Percentiles rank a stretch among this genome's conserved stretches.
phyloP scores from a whole-genome alignment of 140 eudicot genomes.

The Erigeron philadelphicus region DNA sequence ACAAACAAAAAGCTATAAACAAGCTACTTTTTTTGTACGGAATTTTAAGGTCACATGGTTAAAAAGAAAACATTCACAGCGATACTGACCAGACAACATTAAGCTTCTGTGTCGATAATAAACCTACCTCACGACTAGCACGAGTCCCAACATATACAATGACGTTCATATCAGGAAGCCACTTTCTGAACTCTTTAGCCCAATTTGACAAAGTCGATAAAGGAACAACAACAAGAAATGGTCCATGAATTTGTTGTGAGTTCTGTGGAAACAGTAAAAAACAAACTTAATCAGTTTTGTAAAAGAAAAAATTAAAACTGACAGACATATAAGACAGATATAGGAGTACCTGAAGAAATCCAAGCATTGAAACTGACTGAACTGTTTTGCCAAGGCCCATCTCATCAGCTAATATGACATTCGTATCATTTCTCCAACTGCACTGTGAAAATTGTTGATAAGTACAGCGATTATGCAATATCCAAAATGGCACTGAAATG shows the following conservation, averaged over 20 bases:
- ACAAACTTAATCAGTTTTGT: slow-evolving; percentile 7
- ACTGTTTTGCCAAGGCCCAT: slow-evolving; percentile 99
- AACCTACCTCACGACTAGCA: slow-evolving; percentile 94
- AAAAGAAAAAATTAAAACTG: not conserved
- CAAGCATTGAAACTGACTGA: slow-evolving; percentile 98
- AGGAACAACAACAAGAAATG: slow-evolving; percentile 99
- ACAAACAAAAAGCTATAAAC: not conserved
- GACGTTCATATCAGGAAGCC: slow-evolving; percentile 96
- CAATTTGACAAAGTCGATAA: slow-evolving; percentile 93
- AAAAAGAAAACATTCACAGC: not conserved
- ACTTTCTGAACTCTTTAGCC: slow-evolving; percentile 96
- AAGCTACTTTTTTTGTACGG: not conserved
- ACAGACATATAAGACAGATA: not conserved
- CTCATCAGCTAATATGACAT: slow-evolving; percentile 97
- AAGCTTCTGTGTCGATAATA: slow-evolving; percentile 1
- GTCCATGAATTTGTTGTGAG: slow-evolving; percentile 95
- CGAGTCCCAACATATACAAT: slow-evolving; percentile 96
- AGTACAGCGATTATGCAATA: slow-evolving; percentile 21
- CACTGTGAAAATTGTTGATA: slow-evolving; percentile 38
- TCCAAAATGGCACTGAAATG: slow-evolving; percentile 5
- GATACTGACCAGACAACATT: not conserved
- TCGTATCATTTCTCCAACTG: slow-evolving; percentile 98
- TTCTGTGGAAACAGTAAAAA: slow-evolving; percentile 41
- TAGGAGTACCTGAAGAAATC: slow-evolving; percentile 72
- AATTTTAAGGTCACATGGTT: not conserved